These are phyloP conservation scores for Pseudopediastrum boryanum DNA, from an alignment of 139 green algal species.

Conservation along the genomic window DNA sequence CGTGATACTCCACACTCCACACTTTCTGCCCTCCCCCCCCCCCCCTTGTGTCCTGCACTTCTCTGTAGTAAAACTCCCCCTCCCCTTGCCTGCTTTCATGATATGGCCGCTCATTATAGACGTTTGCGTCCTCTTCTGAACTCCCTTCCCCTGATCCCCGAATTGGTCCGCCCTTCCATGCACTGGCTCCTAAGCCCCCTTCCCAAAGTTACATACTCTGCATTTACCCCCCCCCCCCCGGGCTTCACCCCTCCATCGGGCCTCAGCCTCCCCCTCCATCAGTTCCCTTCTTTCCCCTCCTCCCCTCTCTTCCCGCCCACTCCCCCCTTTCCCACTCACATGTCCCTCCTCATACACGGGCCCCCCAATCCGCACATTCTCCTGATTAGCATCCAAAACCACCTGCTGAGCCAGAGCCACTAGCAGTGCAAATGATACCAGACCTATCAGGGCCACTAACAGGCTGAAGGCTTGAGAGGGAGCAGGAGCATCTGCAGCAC, in stretches of 20 bases:
- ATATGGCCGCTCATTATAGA: too few species aligned
- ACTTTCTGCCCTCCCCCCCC: too few species aligned
- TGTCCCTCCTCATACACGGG: constrained; percentile 53
- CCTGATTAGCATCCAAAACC: constrained; percentile 48
- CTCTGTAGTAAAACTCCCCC: too few species aligned
- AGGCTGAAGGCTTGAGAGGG: constrained; percentile 59
- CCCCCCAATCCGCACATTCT: constrained; percentile 58
- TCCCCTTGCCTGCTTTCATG: too few species aligned
- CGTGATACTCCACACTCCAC: too few species aligned
- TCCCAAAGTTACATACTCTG: neutral
- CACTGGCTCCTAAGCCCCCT: neutral
- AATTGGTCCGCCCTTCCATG: too few species aligned
- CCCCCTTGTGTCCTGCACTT: too few species aligned
- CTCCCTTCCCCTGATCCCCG: too few species aligned
- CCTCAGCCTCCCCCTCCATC: neutral
- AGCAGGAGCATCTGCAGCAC: too few species aligned
- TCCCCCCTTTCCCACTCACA: neutral
- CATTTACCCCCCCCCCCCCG: too few species aligned
- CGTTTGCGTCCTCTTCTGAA: too few species aligned
- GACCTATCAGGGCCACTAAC: constrained; percentile 42
- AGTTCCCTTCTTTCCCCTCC: neutral
- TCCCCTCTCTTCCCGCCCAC: neutral
- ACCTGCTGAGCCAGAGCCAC: constrained; percentile 68
- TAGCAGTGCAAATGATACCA: constrained; percentile 68
- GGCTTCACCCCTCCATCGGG: too few species aligned